phyloP scores from a whole-genome alignment of 2,329 filamentous ascomycete species.

The Mollisiaceae sp. region DNA sequence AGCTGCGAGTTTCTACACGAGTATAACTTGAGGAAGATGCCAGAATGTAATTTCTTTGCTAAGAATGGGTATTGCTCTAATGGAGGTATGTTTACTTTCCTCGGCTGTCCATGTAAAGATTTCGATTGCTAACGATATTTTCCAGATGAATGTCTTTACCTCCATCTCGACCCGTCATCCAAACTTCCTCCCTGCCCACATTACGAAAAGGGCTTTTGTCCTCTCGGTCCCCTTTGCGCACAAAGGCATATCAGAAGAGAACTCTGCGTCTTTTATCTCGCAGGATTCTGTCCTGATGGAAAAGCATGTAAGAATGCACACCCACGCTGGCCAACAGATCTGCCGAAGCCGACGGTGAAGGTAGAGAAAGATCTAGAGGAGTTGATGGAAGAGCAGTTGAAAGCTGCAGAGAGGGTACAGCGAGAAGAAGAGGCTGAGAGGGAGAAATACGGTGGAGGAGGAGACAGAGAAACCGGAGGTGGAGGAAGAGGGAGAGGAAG shows the following conservation, averaged over 20 bases:
- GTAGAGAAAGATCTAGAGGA: conserved; percentile 60
- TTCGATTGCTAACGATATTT: conserved; percentile 16
- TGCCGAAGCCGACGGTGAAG: conserved; percentile 77
- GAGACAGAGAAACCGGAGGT: conserved; percentile 22
- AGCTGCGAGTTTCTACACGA: conserved; percentile 98
- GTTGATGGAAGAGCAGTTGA: conserved; percentile 64
- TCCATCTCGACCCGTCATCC: conserved; percentile 84
- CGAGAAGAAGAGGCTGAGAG: conserved; percentile 53
- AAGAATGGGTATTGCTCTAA: conserved; percentile 94
- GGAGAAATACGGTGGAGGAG: conserved; percentile 46
- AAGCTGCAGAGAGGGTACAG: conserved; percentile 56
- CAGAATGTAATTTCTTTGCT: conserved; percentile 96
- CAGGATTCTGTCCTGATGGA: conserved; percentile 92
- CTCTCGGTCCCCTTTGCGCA: conserved; percentile 82
- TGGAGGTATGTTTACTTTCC: conserved; percentile 53
- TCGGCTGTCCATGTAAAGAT: not conserved
- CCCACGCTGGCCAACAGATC: conserved; percentile 73
- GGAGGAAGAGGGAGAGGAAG: conserved; percentile 38
- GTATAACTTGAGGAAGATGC: conserved; percentile 98
- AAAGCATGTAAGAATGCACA: conserved; percentile 79
- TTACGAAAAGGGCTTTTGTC: conserved; percentile 95
- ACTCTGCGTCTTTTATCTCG: conserved; percentile 84
- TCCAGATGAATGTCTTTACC: conserved; percentile 86
- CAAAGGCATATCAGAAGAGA: conserved; percentile 87
- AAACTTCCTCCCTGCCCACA: conserved; percentile 83